These are phyloP conservation scores for Coemansia sp. DNA, from an alignment of 192 early-diverging fungal genomes.

Conservation along the genomic window DNA sequence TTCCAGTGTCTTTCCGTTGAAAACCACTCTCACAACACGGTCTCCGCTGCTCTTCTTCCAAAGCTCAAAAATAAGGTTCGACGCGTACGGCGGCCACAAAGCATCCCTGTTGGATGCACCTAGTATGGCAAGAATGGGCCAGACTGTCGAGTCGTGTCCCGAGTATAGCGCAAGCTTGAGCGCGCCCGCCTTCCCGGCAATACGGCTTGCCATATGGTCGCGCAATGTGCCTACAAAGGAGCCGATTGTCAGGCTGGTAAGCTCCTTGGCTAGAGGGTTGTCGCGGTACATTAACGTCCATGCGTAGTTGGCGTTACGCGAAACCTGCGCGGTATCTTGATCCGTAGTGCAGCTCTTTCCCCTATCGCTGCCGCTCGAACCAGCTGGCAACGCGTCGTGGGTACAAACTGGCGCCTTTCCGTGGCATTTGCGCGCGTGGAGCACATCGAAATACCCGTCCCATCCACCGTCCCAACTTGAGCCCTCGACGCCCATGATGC, in stretches of 20 bases:
- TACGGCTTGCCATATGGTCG: conserved; percentile 30
- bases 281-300: conserved; percentile 39
- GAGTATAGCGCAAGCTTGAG: conserved; percentile 56
- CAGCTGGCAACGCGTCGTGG: not conserved
- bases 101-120: conserved; percentile 28
- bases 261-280: conserved; percentile 21
- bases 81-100: conserved; percentile 60
- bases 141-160: conserved; percentile 54
- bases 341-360: conserved; percentile 27
- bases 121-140: conserved; percentile 46
- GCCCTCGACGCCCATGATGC: conserved; percentile 35
- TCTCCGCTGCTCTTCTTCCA: conserved; percentile 46
- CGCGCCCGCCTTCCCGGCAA: conserved; percentile 24
- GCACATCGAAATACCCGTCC: conserved; percentile 42
- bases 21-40: conserved; percentile 56
- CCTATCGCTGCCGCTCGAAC: conserved; percentile 17
- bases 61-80: conserved; percentile 54
- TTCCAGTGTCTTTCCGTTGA: conserved; percentile 55
- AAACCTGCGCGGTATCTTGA: conserved; percentile 33
- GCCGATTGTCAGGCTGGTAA: conserved; percentile 43
- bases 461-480: conserved; percentile 23
- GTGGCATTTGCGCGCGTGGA: conserved; percentile 49
- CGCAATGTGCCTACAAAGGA: conserved; percentile 51
- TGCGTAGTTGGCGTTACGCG: conserved; percentile 39
- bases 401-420: conserved; percentile 26